Percentiles rank a stretch among this genome's conserved stretches.
Evolutionary conservation across 2,329 filamentous ascomycete genomes (phyloP).

Genomic region (Mollisiaceae sp.): DNA sequence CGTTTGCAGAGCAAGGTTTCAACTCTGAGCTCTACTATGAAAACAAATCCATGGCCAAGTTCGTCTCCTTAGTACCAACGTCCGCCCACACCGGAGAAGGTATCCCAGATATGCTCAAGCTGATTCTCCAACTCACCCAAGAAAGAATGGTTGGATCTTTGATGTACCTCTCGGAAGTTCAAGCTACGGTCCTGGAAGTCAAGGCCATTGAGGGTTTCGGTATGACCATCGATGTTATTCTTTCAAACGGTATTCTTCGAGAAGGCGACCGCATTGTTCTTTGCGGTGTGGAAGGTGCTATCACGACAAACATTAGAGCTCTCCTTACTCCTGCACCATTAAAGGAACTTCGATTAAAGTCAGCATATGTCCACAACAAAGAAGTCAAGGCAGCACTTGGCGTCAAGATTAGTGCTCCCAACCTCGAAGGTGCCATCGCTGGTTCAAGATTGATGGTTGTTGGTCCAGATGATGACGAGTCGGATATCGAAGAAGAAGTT

Average conservation of each 20-base stretch:
- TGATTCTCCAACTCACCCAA: constrained; percentile 89
- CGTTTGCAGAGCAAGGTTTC: constrained; percentile 95
- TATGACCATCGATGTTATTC: constrained; percentile 96
- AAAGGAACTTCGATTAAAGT: constrained; percentile 94
- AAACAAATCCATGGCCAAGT: constrained; percentile 95
- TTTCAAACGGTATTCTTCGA: constrained; percentile 92
- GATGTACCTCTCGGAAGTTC: constrained; percentile 98
- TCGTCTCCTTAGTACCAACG: constrained; percentile 95
- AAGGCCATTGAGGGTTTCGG: constrained; percentile 99
- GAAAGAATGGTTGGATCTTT: constrained; percentile 96
- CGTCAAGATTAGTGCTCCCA: constrained; percentile 98
- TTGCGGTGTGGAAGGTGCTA: constrained; percentile 95
- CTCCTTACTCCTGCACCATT: constrained; percentile 91
- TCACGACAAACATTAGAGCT: constrained; percentile 93
- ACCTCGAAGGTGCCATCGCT: constrained; percentile 93
- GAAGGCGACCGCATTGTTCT: constrained; percentile 95
- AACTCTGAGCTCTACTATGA: constrained; percentile 97
- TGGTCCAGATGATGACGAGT: constrained; percentile 93
- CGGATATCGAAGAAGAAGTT: constrained; percentile 95
- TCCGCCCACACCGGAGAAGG: constrained; percentile 99
- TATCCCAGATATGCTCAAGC: constrained; percentile 98
- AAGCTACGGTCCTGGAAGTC: constrained; percentile 97
- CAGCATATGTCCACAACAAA: constrained; percentile 97
- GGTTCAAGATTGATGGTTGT: constrained; percentile 94
- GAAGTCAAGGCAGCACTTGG: constrained; percentile 97